These are phyloP conservation scores for Cudoniella acicularis DNA, from an alignment of 495 filamentous ascomycete species.

Conservation along the genomic window DNA sequence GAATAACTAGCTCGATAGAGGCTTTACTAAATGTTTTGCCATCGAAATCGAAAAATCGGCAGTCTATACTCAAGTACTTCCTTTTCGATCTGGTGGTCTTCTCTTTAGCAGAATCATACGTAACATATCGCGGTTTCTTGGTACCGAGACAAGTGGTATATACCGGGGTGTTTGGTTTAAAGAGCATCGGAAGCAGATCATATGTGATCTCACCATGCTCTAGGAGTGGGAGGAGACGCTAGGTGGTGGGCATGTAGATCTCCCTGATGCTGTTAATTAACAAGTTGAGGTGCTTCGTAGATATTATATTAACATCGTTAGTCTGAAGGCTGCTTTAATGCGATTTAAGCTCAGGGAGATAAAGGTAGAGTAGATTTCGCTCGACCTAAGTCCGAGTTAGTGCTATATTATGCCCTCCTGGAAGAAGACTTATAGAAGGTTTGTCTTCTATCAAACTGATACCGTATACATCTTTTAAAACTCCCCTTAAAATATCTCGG, in stretches of 20 bases:
- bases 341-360: conserved; percentile 29
- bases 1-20: conserved; percentile 10
- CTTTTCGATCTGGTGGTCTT: conserved; percentile 25
- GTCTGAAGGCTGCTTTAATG: conserved; percentile 2
- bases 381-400: conserved; percentile 24
- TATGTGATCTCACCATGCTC: conserved; percentile 40
- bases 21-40: too few species aligned
- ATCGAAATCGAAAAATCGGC: too few species aligned
- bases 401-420: background rate
- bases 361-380: conserved; percentile 33
- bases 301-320: conserved; percentile 4
- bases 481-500: conserved; percentile 12
- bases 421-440: conserved; percentile 11
- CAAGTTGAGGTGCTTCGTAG: conserved; percentile 36
- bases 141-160: conserved; percentile 40
- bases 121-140: conserved; percentile 19
- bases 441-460: conserved; percentile 19
- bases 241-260: conserved; percentile 31
- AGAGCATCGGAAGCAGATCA: conserved; percentile 44
- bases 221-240: conserved; percentile 37
- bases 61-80: too few species aligned
- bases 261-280: conserved; percentile 38
- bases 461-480: conserved; percentile 12
- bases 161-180: conserved; percentile 36
- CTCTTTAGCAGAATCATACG: conserved; percentile 28